Evolutionary conservation across 345 rosid species (phyloP), one percentile per base, ranked within the genome.

Genomic region (Clausena lansium): DNA sequence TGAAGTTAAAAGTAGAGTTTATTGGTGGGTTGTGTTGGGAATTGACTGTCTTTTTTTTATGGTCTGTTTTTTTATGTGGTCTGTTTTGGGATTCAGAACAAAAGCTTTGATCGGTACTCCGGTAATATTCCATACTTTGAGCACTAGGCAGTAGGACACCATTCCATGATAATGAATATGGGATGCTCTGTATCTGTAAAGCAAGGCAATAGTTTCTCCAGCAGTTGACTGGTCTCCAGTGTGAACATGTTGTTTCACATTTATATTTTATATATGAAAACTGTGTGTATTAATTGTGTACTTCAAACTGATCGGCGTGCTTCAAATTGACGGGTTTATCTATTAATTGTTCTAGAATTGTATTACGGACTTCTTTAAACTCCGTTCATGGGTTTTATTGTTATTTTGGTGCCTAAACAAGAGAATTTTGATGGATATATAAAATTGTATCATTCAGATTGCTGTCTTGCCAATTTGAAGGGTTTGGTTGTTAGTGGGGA

Each of bases 121-220:
- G 63, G 4, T 15, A 45, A 13, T 28, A 28, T 30, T 52, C 35
- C 9, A 38, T 75, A 22, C 71, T 25, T 64, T 50, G 15, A 70
- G 62, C 22, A 3, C 9, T 50, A 20, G 47, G 47, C 47, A 41
- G 47, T 41, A 41, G 14, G 67, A 30, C 3, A 39, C 58, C 45
- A 47, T 47, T 64, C 2, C 69, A 4, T 7, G 61, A 38, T 33
- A 54, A 64, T 33, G 19, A 7, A 11, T 35, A 24, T n/a, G 7
- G 6, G 45, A 76, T 65, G 62, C 64, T 66, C 52, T 33, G 72
- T 33, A 66, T 75, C 58, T 45, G 45, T 74, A 32, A 30, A 45
- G 63, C 33, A 6, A 33, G 71, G 35, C 35, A 14, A 32, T 22
- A 64, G 45, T 5, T 75, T 65, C 36, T 47, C 50, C 17, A 9